A percentile compares a stretch with the other conserved stretches of the same genome.
Conservation (phyloP, 192 early-diverging fungal genomes). For the Coemansia sp. region DNA sequence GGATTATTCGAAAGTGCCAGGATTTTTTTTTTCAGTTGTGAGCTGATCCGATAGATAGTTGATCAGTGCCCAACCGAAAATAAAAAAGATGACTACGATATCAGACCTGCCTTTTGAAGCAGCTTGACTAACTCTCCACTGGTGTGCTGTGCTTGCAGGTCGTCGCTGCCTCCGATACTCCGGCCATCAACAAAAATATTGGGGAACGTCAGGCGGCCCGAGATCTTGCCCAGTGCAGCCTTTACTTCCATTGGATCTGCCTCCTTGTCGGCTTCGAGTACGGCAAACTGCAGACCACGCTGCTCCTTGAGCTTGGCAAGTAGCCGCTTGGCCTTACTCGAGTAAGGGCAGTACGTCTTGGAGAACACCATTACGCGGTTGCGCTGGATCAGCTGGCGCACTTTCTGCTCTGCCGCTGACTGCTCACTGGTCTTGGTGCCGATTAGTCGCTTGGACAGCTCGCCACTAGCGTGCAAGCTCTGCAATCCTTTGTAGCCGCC, state of each 20-base stretch:
- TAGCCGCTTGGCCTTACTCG: slow-evolving; percentile 61
- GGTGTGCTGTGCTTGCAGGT: slow-evolving; percentile 48
- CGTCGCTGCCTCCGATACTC: slow-evolving; percentile 70
- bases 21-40: neutral
- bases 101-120: slow-evolving; percentile 35
- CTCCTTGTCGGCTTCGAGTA: slow-evolving; percentile 59
- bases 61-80: no score
- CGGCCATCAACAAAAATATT: slow-evolving; percentile 73
- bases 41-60: neutral
- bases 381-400: slow-evolving; percentile 37
- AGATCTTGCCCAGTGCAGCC: slow-evolving; percentile 55
- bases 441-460: neutral
- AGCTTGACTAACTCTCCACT: slow-evolving; percentile 60
- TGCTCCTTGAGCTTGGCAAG: slow-evolving; percentile 46
- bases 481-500: slow-evolving; percentile 7
- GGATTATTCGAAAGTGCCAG: neutral
- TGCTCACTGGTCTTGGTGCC: neutral
- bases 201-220: slow-evolving; percentile 64
- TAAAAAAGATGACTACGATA: slow-evolving; percentile 11
- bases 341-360: slow-evolving; percentile 79
- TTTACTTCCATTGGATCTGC: slow-evolving; percentile 61
- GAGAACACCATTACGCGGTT: slow-evolving; percentile 69
- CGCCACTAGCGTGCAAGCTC: slow-evolving; percentile 2
- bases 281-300: slow-evolving; percentile 50
- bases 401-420: slow-evolving; percentile 24